These are phyloP conservation scores for Fistulinella prunicolor DNA, from an alignment of 768 basidiomycete genomes.

Conservation along the genomic window DNA sequence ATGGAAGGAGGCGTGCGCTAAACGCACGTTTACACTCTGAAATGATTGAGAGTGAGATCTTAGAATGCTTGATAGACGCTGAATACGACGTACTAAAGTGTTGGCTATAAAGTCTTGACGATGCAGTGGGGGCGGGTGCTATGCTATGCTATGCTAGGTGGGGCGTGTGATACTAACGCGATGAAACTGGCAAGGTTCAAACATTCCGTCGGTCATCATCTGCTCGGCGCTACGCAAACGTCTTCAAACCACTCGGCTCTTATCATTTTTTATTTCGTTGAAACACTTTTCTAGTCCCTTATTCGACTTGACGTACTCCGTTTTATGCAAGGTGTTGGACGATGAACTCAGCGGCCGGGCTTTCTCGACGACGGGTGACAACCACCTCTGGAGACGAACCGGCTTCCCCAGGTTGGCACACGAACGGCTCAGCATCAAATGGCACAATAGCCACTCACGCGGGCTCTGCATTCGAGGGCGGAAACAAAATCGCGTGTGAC, in stretches of 20 bases:
- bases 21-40: no score
- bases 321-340: constrained; percentile 25
- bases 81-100: no score
- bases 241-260: constrained; percentile 3
- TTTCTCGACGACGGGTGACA: constrained; percentile 58
- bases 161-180: constrained; percentile 14
- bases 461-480: constrained; percentile 81
- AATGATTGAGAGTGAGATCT: no score
- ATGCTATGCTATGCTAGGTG: not conserved
- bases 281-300: not conserved
- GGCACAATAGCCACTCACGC: constrained; percentile 51
- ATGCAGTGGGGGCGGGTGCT: no score
- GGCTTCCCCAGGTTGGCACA: constrained; percentile 26
- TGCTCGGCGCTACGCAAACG: not conserved
- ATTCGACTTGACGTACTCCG: not conserved
- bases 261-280: not conserved
- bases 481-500: constrained; percentile 89
- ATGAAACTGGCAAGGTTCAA: constrained; percentile 11
- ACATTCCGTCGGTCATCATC: constrained; percentile 6
- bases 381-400: constrained; percentile 41
- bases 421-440: constrained; percentile 31
- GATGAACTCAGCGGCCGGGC: constrained; percentile 52
- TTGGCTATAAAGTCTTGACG: not conserved
- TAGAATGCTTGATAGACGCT: no score
- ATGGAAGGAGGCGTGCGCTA: no score